These are phyloP conservation scores for Oryza punctata DNA, from an alignment of 176 grass and related monocot genomes.

Conservation along the genomic window DNA sequence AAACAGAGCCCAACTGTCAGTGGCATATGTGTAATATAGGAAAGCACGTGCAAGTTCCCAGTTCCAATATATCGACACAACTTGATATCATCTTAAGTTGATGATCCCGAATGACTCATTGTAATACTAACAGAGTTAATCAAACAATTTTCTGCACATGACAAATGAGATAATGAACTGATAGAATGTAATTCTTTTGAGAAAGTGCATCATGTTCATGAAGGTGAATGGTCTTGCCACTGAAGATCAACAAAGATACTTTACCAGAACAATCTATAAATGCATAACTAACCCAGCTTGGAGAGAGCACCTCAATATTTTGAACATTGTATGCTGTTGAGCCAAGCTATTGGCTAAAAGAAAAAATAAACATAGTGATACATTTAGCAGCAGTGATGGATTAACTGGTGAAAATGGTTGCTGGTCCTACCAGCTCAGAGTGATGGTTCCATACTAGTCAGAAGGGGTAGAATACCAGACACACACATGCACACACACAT, in stretches of 20 bases:
- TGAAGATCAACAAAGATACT: slow-evolving; percentile 20
- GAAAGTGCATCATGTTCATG: not conserved
- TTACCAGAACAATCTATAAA: not conserved
- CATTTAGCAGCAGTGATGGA: no score
- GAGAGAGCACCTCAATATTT: not conserved
- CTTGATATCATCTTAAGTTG: not conserved
- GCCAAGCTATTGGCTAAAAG: not conserved
- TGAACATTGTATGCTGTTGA: not conserved
- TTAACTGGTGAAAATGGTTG: no score
- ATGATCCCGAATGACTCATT: not conserved
- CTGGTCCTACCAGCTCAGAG: no score
- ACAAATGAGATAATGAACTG: not conserved
- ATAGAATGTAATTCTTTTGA: not conserved
- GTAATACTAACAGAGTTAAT: not conserved
- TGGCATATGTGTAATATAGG: not conserved
- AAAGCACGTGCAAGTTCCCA: not conserved
- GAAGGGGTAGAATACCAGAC: no score
- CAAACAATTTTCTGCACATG: not conserved
- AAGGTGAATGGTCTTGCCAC: not conserved
- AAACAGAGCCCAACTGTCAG: not conserved
- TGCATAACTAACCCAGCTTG: not conserved
- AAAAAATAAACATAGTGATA: no score
- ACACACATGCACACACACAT: no score
- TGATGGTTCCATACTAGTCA: no score
- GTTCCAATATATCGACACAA: not conserved